Percentiles rank a stretch among this genome's conserved stretches.
phyloP scores from a whole-genome alignment of 1,139 yeast species.

The Oligophagozyma castellii region DNA sequence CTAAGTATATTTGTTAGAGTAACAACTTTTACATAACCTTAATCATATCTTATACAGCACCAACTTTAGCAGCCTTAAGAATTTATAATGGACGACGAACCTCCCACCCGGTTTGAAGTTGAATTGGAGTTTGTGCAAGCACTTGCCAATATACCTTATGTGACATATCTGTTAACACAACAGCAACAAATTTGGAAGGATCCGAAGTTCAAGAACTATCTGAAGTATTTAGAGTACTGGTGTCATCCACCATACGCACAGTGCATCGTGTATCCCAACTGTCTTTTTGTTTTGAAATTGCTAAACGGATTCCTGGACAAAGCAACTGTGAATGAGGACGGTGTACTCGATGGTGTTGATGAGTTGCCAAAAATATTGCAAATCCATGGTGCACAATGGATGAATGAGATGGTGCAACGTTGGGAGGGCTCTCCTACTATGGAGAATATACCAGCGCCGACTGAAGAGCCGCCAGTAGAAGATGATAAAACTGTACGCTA shows the following conservation, averaged over 20 bases:
- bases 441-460: not conserved
- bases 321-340: slow-evolving; percentile 19
- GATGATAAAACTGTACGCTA: not conserved
- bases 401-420: slow-evolving; percentile 65
- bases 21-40: no score
- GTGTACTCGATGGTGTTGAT: slow-evolving; percentile 27
- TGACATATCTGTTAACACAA: slow-evolving; percentile 45
- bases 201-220: slow-evolving; percentile 38
- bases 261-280: slow-evolving; percentile 59
- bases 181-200: slow-evolving; percentile 30
- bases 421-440: slow-evolving; percentile 33
- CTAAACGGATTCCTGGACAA: slow-evolving; percentile 29
- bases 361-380: slow-evolving; percentile 40
- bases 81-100: slow-evolving; percentile 1
- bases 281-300: slow-evolving; percentile 46
- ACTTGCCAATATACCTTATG: slow-evolving; percentile 56
- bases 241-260: slow-evolving; percentile 48
- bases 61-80: no score
- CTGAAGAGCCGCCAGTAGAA: not conserved
- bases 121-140: slow-evolving; percentile 71
- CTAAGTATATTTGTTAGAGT: no score
- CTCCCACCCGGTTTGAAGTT: slow-evolving; percentile 61
- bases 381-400: slow-evolving; percentile 46
- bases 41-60: no score
- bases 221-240: slow-evolving; percentile 59